A percentile compares a stretch with the other conserved stretches of the same genome.
Evolutionary conservation across 305 asterid species (phyloP).

Genomic region (Euphrasia arctica): DNA sequence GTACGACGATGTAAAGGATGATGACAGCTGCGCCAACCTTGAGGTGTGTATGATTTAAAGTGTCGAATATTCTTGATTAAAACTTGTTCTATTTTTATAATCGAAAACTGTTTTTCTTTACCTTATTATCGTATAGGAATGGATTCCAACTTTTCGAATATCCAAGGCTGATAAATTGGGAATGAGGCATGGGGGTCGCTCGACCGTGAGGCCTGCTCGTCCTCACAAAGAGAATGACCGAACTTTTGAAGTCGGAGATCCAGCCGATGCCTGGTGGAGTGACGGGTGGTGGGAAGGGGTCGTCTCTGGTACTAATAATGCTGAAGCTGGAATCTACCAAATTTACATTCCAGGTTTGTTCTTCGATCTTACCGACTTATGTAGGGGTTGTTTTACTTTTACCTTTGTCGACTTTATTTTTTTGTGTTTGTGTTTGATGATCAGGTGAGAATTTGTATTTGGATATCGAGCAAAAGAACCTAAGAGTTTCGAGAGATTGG

Average conservation of each 20-base stretch:
- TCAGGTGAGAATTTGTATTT: conserved; percentile 80
- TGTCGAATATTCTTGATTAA: neutral
- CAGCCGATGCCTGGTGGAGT: conserved; percentile 94
- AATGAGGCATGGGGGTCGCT: conserved; percentile 66
- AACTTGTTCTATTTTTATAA: neutral
- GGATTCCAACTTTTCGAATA: conserved; percentile 67
- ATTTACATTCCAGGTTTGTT: conserved; percentile 75
- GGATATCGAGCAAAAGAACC: conserved; percentile 44
- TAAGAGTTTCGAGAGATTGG: conserved; percentile 90
- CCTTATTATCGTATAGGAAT: conserved; percentile 48
- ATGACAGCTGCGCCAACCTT: conserved; percentile 56
- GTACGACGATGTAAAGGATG: conserved; percentile 75
- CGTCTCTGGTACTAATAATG: conserved; percentile 36
- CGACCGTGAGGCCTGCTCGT: conserved; percentile 65
- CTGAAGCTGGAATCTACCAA: conserved; percentile 44
- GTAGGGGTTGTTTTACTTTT: too few relatives aligned
- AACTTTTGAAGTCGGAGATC: conserved; percentile 60
- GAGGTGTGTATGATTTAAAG: conserved; percentile 49
- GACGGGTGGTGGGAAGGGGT: conserved; percentile 99
- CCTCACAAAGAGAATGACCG: conserved; percentile 32
- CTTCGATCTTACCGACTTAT: neutral
- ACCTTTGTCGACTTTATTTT: too few relatives aligned
- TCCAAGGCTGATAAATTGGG: conserved; percentile 82
- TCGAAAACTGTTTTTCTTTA: conserved; percentile 9
- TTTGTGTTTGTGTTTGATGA: neutral